These are phyloP conservation scores for Fusarium tanahbumbuense DNA, from an alignment of 2,329 filamentous ascomycete genomes.

Conservation along the genomic window DNA sequence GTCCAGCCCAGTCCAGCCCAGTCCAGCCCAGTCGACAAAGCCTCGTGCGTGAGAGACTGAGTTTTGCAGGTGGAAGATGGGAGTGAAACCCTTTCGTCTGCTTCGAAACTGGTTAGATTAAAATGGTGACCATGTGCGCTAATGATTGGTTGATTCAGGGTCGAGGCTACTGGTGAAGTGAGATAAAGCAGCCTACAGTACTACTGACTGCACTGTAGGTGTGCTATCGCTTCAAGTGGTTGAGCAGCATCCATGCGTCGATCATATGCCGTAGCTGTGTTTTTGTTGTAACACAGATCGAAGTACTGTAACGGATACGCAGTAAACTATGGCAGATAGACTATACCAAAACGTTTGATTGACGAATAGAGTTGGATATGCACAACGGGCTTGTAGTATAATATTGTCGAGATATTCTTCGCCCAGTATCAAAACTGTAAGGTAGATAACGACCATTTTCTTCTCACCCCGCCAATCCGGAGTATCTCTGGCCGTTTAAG, in stretches of 20 bases:
- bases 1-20: neutral
- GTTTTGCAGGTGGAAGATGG: neutral
- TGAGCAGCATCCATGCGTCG: conserved; percentile 34
- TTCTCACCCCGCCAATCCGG: conserved; percentile 21
- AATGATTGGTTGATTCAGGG: conserved; percentile 45
- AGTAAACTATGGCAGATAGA: neutral
- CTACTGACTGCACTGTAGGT: neutral
- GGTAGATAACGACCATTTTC: neutral
- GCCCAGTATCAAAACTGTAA: neutral
- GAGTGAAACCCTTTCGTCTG: conserved; percentile 5
- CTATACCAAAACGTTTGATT: neutral
- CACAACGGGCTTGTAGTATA: neutral
- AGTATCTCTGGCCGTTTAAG: conserved; percentile 11
- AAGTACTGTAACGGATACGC: neutral
- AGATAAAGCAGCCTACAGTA: neutral
- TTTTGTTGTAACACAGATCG: conserved; percentile 11
- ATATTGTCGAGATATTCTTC: neutral
- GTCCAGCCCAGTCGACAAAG: neutral
- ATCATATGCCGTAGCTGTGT: conserved; percentile 21
- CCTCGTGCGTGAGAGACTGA: conserved; percentile 35
- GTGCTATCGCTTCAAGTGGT: conserved; percentile 12
- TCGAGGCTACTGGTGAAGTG: neutral
- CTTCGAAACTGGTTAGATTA: neutral
- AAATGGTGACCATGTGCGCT: conserved; percentile 47
- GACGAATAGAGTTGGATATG: neutral